Conservation (phyloP, 495 filamentous ascomycete genomes). For the Talaromyces proteolyticus region DNA sequence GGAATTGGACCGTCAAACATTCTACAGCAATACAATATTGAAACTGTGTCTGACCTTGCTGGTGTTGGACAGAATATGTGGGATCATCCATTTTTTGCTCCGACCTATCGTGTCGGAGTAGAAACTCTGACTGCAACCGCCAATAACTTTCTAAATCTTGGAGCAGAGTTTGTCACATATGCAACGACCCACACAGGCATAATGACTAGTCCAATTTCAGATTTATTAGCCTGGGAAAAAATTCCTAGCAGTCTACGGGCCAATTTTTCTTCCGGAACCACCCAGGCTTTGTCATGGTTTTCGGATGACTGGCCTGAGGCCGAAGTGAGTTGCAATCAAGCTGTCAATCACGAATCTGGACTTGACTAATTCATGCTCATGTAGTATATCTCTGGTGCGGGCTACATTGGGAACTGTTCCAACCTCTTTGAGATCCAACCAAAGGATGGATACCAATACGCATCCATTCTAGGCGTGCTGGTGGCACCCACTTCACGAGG, state of each 20-base stretch:
- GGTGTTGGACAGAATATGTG: conserved; percentile 45
- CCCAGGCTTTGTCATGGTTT: conserved; percentile 19
- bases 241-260: conserved; percentile 20
- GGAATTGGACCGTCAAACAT: conserved; percentile 37
- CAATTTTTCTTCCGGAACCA: conserved; percentile 6
- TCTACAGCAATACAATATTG: conserved; percentile 30
- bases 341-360: neutral
- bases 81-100: conserved; percentile 31
- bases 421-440: conserved; percentile 29
- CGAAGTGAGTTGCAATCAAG: conserved; percentile 16
- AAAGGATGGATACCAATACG: conserved; percentile 37
- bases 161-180: conserved; percentile 7
- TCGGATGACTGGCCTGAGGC: conserved; percentile 53
- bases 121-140: conserved; percentile 11
- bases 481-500: conserved; percentile 45
- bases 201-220: conserved; percentile 17
- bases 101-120: conserved; percentile 16
- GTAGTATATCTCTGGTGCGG: conserved; percentile 25
- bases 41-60: conserved; percentile 31
- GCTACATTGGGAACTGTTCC: conserved; percentile 36
- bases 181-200: conserved; percentile 17
- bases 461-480: conserved; percentile 30
- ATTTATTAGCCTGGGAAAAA: conserved; percentile 40
- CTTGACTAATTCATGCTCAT: neutral
- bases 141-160: conserved; percentile 2